These are phyloP conservation scores for Chenopodium album DNA, from an alignment of 148 eudicot genomes.

Conservation along the genomic window DNA sequence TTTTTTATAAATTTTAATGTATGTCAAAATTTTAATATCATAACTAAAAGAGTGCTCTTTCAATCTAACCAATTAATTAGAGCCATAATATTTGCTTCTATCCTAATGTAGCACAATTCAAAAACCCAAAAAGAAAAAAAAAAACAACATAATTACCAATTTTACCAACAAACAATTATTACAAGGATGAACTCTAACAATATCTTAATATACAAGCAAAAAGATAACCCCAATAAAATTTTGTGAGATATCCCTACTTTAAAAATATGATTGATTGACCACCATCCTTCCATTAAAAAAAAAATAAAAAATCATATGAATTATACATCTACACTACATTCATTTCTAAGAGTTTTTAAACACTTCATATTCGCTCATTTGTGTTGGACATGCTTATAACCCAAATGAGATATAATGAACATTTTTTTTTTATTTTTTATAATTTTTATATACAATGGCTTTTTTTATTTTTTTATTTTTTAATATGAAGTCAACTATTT, in stretches of 20 bases:
- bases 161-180: not conserved
- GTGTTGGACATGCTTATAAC: no score
- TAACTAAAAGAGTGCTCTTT: not conserved
- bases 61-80: not conserved
- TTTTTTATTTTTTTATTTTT: no score
- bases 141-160: not conserved
- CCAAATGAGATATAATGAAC: no score
- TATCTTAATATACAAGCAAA: slow-evolving; percentile 6
- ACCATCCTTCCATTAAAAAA: no score
- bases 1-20: no score
- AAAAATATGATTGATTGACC: not conserved
- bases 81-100: not conserved
- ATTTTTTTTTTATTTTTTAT: no score
- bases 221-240: not conserved
- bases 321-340: not conserved
- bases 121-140: not conserved
- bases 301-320: not conserved
- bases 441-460: no score
- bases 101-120: not conserved
- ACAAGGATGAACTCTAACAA: not conserved
- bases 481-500: no score
- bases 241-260: not conserved
- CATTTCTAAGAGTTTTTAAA: no score
- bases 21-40: no score
- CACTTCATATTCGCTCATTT: no score